A percentile compares a stretch with the other conserved stretches of the same genome.
phyloP scores from a whole-genome alignment of 768 basidiomycete genomes.

The Suillus decipiens region DNA sequence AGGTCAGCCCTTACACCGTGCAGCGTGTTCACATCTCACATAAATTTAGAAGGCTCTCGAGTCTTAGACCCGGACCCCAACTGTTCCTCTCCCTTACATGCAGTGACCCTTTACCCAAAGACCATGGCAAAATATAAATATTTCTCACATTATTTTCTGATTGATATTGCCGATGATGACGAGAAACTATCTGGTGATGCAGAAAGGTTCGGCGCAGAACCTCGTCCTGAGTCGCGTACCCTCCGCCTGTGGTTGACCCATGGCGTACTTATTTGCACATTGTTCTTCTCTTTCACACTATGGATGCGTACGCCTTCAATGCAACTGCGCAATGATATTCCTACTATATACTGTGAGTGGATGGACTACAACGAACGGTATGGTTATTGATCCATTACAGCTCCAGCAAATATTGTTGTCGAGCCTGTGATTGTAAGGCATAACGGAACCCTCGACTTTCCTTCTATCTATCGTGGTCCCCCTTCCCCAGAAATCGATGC shows the following conservation, averaged over 20 bases:
- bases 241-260: constrained; percentile 10
- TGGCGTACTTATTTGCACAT: constrained; percentile 1
- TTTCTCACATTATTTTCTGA: not conserved
- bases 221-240: not conserved
- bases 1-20: too few relatives aligned
- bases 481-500: constrained; percentile 16
- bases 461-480: constrained; percentile 13
- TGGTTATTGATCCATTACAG: not conserved
- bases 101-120: not conserved
- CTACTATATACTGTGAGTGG: constrained; percentile 6
- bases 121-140: constrained; percentile 1
- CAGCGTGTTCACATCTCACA: not conserved
- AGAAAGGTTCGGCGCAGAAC: not conserved
- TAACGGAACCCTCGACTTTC: constrained; percentile 12
- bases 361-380: not conserved
- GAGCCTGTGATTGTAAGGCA: constrained; percentile 13
- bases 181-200: not conserved
- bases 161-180: not conserved
- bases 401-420: constrained; percentile 14
- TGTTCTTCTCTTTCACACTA: constrained; percentile 10
- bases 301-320: constrained; percentile 10
- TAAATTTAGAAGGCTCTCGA: not conserved
- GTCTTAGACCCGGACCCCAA: too few relatives aligned
- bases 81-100: not conserved
- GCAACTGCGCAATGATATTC: not conserved